Base-by-base conservation (phyloP, 208 protist genomes). In the Vickermania ingenoplastis region DNA sequence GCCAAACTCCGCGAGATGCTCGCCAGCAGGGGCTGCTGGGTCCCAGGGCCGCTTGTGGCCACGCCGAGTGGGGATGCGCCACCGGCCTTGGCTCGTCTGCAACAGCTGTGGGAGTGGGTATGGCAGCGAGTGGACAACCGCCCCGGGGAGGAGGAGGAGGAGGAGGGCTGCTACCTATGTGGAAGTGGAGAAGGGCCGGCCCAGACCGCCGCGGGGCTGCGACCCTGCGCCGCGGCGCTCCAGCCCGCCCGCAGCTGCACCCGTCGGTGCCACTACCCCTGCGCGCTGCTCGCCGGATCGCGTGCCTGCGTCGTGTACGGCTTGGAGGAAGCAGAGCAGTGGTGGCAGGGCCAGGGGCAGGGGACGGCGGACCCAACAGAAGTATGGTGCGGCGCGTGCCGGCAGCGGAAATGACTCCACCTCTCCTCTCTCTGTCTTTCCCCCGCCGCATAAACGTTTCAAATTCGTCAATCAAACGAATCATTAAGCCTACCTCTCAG, bases 201-300 rank as follows among this genome's bases (percentile, higher is more conserved):
- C 17, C 17, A n/a, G 11, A 17, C 17, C 11, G 36, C 4, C 5
- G 54, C 25, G 14, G 54, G 54, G 11, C 54, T 59, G 7, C 54
- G 54, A 41, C 23, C n/a, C 23, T 59, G 54, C 21, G 17, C 54
- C 5, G 4, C 25, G 5, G 41, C 17, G 3, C 7, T 17, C 41
- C 36, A 49, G 14, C 13, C 24, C 3, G 53, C 1, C 1, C 24
- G 31, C 13, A 5, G 11, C 30, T 86, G 74, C 24, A 63, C 64
- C 24, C 57, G 61, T 0, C 50, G 58, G 4, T 88, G 74, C 59
- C 86, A 93, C 54, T 81, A 79, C 49, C 75, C 77, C 26, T 93
- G 86, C 59, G 82, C 86, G 22, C 59, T 88, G 28, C 69, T 93
- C 28, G 83, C 86, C 7, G 83, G 83, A 22, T 55, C 67, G 27